Base-by-base conservation (phyloP, 345 rosid species). In the Viola odorata region DNA sequence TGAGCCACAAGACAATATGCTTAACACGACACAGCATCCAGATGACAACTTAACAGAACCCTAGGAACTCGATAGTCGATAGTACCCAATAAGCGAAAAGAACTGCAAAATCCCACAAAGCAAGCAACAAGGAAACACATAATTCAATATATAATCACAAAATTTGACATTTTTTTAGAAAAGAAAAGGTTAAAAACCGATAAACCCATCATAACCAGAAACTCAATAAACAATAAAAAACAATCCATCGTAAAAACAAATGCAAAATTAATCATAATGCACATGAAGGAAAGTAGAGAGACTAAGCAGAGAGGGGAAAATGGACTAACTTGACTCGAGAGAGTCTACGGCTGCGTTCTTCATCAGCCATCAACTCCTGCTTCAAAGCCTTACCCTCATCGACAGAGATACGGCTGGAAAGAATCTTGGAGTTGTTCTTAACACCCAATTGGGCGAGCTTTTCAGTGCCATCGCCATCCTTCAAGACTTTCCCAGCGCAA, bases 371-470 rank as follows among this genome's bases (percentile, higher is more conserved):
- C 57, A 78, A 57, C 69, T 79, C 83, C 6, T 75, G 47, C 60
- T 73, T 73, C 65, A 85, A 62, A 5, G 87, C 77, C 45, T 80
- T 78, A 45, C 91, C 91, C 71, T 91, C 92, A 40, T 82, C 96
- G 12, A 67, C 82, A 38, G 80, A 74, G 23, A 70, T 74, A 37
- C 94, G 89, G 69, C 74, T 76, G 4, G 89, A 81, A 9, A 92
- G 90, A 68, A 92, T 76, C 73, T 87, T 89, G 4, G 91, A 74
- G 84, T 87, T 87, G 68, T 81, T 80, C 69, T 72, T 84, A 48
- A 92, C 42, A 63, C 91, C 94, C 75, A 87, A 56, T 37, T 84
- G 84, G 8, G 69, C 47, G 57, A 92, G 76, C 13, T 77, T 82
- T 58, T 76, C 73, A 47, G 69, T 54, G 39, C 87, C 83, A 58